A percentile compares a stretch with the other conserved stretches of the same genome.
phyloP scores from a whole-genome alignment of 306 rosid species.

The Gillenia trifoliata region DNA sequence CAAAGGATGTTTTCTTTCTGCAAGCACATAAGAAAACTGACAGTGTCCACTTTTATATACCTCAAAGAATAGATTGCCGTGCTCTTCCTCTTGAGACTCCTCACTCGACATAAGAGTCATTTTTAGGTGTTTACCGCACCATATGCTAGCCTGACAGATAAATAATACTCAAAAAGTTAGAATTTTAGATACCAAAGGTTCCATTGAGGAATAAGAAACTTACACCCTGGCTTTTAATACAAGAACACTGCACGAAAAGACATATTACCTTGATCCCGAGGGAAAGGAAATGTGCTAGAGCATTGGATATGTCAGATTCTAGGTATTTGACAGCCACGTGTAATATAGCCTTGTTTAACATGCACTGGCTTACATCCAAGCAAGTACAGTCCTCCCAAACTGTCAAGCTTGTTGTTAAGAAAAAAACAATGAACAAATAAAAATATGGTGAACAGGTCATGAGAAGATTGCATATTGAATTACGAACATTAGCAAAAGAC shows the following conservation, averaged over 20 bases:
- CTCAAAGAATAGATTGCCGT: slow-evolving; percentile 61
- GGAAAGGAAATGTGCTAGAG: slow-evolving; percentile 50
- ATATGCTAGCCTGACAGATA: slow-evolving; percentile 55
- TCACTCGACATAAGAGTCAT: slow-evolving; percentile 76
- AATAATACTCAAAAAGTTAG: slow-evolving; percentile 12
- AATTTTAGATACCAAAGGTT: slow-evolving; percentile 1
- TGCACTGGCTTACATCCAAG: slow-evolving; percentile 81
- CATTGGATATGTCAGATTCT: slow-evolving; percentile 37
- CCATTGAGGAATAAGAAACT: slow-evolving; percentile 6
- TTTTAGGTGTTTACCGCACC: slow-evolving; percentile 84
- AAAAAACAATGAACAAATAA: slow-evolving; percentile 13
- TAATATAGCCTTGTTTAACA: slow-evolving; percentile 59
- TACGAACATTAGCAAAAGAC: background rate
- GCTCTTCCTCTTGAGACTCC: slow-evolving; percentile 89
- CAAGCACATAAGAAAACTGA: slow-evolving; percentile 1
- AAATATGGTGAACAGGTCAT: background rate
- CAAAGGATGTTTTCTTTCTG: background rate
- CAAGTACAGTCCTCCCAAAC: slow-evolving; percentile 93
- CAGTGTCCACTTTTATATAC: slow-evolving; percentile 33
- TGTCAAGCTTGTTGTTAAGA: slow-evolving; percentile 64
- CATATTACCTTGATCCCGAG: slow-evolving; percentile 64
- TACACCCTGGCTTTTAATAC: background rate
- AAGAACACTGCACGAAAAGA: background rate
- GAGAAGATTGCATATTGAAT: background rate
- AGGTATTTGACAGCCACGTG: slow-evolving; percentile 45